Evolutionary conservation across 1,284 basidiomycete genomes (phyloP).

Genomic region (Puccinia novopanici): DNA sequence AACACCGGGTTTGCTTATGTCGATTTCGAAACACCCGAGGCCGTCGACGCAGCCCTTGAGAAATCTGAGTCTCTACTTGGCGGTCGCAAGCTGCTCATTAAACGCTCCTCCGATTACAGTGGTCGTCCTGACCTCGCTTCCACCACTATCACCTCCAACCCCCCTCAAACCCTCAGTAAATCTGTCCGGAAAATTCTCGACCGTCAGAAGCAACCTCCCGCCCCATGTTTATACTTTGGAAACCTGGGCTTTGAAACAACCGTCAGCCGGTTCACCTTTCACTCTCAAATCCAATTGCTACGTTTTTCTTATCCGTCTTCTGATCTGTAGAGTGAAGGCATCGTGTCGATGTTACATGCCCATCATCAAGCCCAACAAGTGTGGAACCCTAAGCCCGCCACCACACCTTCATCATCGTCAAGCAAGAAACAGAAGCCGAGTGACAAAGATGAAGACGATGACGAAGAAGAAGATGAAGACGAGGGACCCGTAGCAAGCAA

Average conservation of each 20-base stretch:
- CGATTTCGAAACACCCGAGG: constrained; percentile 79
- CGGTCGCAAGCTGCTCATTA: constrained; percentile 86
- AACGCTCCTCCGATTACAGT: constrained; percentile 66
- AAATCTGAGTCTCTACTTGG: constrained; percentile 79
- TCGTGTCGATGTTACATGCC: constrained; percentile 55
- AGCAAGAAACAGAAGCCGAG: not conserved
- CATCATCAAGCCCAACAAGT: constrained; percentile 15
- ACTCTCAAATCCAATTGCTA: not conserved
- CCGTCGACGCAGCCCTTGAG: constrained; percentile 73
- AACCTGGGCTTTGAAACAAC: constrained; percentile 84
- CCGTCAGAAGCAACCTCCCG: constrained; percentile 78
- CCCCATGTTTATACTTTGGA: constrained; percentile 80
- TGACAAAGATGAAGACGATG: too few relatives aligned
- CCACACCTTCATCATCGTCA: not conserved
- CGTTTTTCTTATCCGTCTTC: not conserved
- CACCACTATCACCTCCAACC: not conserved
- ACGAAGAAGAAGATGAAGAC: not conserved
- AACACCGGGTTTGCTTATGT: constrained; percentile 78
- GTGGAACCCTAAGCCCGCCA: constrained; percentile 15
- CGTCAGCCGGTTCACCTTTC: constrained; percentile 2
- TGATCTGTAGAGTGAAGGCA: constrained; percentile 53
- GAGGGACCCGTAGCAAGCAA: not conserved
- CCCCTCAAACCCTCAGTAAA: constrained; percentile 65
- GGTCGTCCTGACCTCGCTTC: constrained; percentile 52
- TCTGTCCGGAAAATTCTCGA: constrained; percentile 78